A percentile compares a stretch with the other conserved stretches of the same genome.
Evolutionary conservation across 2,329 filamentous ascomycete genomes (phyloP).

Genomic region (Sporothrix brasiliensis): DNA sequence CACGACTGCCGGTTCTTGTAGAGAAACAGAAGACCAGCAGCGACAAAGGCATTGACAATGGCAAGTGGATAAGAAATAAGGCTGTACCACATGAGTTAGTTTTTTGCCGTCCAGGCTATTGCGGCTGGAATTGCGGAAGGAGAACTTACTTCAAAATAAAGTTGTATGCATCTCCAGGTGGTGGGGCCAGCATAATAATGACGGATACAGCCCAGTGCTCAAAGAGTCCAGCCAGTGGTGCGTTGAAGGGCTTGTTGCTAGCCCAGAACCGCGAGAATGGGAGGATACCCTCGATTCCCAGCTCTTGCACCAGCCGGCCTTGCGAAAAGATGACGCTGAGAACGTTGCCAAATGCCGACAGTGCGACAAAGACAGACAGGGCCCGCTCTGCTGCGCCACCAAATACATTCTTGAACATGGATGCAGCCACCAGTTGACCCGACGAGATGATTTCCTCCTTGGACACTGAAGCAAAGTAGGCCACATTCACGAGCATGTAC

Average conservation of each 20-base stretch:
- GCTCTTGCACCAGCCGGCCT: constrained; percentile 66
- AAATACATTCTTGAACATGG: constrained; percentile 60
- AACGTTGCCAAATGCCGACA: constrained; percentile 70
- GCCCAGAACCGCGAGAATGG: constrained; percentile 66
- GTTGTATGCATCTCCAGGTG: constrained; percentile 68
- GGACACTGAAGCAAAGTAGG: constrained; percentile 64
- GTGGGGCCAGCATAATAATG: constrained; percentile 67
- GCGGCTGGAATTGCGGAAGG: background rate
- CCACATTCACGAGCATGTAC: constrained; percentile 69
- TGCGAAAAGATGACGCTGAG: constrained; percentile 70
- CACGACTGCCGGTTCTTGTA: constrained; percentile 53
- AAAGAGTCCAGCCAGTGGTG: constrained; percentile 62
- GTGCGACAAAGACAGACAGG: constrained; percentile 66
- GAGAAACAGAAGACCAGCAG: constrained; percentile 56
- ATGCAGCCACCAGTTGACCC: constrained; percentile 56
- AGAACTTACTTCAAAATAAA: constrained; percentile 59
- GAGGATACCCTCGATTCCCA: constrained; percentile 67
- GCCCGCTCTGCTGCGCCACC: constrained; percentile 58
- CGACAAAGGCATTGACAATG: constrained; percentile 59
- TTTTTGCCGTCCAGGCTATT: too few relatives aligned
- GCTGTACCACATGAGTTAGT: constrained; percentile 41
- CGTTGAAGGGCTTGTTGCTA: constrained; percentile 65
- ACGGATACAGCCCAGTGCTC: constrained; percentile 67
- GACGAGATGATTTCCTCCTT: constrained; percentile 57
- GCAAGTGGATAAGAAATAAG: constrained; percentile 67